Conservation (phyloP, 306 rosid species). For the Myrica gale region DNA sequence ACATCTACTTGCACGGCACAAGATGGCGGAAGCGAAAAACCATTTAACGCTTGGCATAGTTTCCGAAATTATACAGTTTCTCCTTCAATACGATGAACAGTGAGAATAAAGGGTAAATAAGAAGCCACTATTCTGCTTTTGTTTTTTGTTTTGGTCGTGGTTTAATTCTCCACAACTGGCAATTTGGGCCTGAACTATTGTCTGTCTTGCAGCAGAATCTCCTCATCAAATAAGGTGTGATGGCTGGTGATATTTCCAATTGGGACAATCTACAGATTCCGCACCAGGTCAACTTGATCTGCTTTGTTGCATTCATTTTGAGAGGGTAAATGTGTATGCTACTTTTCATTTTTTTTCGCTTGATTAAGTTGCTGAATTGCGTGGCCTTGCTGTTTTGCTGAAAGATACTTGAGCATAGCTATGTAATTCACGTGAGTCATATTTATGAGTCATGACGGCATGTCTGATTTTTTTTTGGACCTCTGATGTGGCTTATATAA, state of each 20-base stretch:
- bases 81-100: background rate
- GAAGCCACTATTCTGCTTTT: background rate
- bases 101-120: slow-evolving; percentile 3
- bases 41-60: background rate
- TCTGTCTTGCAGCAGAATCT: background rate
- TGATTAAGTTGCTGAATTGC: background rate
- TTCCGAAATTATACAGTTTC: background rate
- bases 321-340: background rate
- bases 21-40: background rate
- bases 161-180: background rate
- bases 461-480: too few relatives aligned
- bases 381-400: background rate
- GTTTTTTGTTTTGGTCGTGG: background rate
- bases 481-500: too few relatives aligned
- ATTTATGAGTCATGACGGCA: too few relatives aligned
- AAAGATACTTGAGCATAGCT: background rate
- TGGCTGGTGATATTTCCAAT: background rate
- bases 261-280: background rate
- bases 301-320: background rate
- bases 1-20: background rate
- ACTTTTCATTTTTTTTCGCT: background rate
- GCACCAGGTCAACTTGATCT: background rate
- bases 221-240: background rate
- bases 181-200: background rate
- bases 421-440: too few relatives aligned